phyloP scores from a whole-genome alignment of 768 basidiomycete species.

The Daedaleopsis sinensis region DNA sequence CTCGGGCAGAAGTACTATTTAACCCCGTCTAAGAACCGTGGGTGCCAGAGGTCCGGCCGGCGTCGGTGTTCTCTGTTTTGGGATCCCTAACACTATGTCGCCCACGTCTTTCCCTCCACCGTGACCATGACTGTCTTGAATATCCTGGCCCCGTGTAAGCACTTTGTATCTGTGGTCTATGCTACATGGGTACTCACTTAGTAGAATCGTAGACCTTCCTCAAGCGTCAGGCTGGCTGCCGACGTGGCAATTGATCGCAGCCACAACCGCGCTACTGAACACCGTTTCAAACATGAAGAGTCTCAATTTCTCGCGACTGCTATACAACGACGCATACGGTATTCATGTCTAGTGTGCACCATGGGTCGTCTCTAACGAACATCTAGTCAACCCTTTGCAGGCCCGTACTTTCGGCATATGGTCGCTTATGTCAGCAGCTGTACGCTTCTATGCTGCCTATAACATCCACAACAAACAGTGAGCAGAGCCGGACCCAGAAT shows the following conservation, averaged over 20 bases:
- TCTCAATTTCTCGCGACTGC: slow-evolving; percentile 71
- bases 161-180: background rate
- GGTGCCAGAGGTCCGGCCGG: slow-evolving; percentile 12
- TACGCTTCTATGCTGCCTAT: slow-evolving; percentile 89
- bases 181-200: background rate
- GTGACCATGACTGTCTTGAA: slow-evolving; percentile 15
- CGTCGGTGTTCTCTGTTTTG: slow-evolving; percentile 16
- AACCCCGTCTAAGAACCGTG: background rate
- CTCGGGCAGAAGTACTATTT: too few relatives aligned
- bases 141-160: slow-evolving; percentile 19
- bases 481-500: slow-evolving; percentile 28
- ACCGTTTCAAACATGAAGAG: slow-evolving; percentile 81
- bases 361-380: background rate
- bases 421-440: slow-evolving; percentile 84
- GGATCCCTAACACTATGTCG: slow-evolving; percentile 13
- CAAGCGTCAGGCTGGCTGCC: slow-evolving; percentile 73
- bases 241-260: slow-evolving; percentile 85
- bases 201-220: slow-evolving; percentile 51
- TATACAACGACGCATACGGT: slow-evolving; percentile 58
- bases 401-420: slow-evolving; percentile 90
- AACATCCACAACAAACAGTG: slow-evolving; percentile 83
- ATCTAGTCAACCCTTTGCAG: slow-evolving; percentile 80
- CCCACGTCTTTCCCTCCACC: background rate
- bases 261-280: slow-evolving; percentile 83
- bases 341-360: background rate